Evolutionary conservation across 805 yeast species (phyloP), one percentile per base, ranked within the genome.

Genomic region (Dipodascopsis uninucleata): DNA sequence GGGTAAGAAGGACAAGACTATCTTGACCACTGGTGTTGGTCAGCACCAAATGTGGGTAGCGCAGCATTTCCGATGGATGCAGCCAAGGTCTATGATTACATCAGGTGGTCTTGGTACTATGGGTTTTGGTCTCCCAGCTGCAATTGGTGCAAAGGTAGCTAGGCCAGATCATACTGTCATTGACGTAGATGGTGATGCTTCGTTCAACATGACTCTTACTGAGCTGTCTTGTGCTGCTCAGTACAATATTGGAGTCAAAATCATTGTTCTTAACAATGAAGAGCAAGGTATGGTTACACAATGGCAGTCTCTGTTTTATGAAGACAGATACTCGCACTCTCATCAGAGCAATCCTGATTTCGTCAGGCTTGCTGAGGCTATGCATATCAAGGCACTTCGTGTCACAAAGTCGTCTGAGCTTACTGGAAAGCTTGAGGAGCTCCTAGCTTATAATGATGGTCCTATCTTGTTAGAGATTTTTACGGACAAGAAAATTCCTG

Each of bases 21-120:
- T 89, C 59, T 82, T 90, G 58, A 84, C 97, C 42, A 93, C 98
- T 28, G 98, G 98, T 75, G 97, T 93, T 41, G 98, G 98, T 50
- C 98, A 93, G 75, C 98, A 90, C 76, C 98, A 90, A 74, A 90
- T 90, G 98, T 90, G 98, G 98, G 94, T 97, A 29, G 97, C 97
- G 23, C 98, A 93, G 72, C 89, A 88, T 69, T 89, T 85, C 79
- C 79, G 88, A 41, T 90, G 97, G 96, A 82, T 81, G 51, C 71
- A 77, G 53, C 98, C 98, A 60, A 80, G 97, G 68, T 76, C 94
- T 39, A 82, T 93, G 72, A 84, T 90, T 66, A 88, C 97, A n/a
- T 87, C 96, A 39, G 98, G 98, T 70, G 98, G 98, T 60, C 77
- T 90, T 61, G 98, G 98, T 60, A 90, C 98, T 46, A 90, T 90